A percentile compares a stretch with the other conserved stretches of the same genome.
Evolutionary conservation across 345 rosid species (phyloP).

Genomic region (Aquilaria malaccensis): DNA sequence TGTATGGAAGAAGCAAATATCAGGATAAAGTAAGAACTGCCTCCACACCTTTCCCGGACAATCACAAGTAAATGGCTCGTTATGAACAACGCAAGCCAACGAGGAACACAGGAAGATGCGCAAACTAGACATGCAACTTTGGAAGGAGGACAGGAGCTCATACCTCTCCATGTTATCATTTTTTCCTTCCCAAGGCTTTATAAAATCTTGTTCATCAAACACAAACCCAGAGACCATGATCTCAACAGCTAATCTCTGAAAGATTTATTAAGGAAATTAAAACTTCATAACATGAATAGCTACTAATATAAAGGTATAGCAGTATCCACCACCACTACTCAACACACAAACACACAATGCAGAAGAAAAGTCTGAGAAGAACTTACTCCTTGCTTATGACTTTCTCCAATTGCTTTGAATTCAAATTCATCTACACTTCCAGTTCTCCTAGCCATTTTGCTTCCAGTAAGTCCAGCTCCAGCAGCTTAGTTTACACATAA

Average conservation of each 20-base stretch:
- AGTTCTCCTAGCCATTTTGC: conserved; percentile 87
- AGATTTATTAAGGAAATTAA: conserved; percentile 21
- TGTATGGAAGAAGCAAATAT: no score
- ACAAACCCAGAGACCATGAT: conserved; percentile 76
- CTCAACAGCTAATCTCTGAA: conserved; percentile 87
- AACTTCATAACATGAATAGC: conserved; percentile 16
- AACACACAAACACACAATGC: not conserved
- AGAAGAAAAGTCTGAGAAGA: not conserved
- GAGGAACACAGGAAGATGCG: no score
- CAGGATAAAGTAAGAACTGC: no score
- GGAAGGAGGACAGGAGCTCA: not conserved
- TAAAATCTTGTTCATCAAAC: conserved; percentile 65
- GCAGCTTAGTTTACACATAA: conserved; percentile 51
- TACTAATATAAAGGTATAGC: not conserved
- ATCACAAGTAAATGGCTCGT: no score
- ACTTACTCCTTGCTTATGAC: conserved; percentile 77
- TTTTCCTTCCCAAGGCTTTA: conserved; percentile 85
- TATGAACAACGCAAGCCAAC: no score
- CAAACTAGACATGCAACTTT: no score
- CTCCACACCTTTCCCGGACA: no score
- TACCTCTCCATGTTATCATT: conserved; percentile 84
- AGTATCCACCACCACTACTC: not conserved
- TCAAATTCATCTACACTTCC: conserved; percentile 90
- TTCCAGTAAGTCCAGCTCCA: conserved; percentile 96
- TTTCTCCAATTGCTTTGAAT: conserved; percentile 76